Conservation (phyloP, 345 rosid species). For the Euphorbia tirucalli region DNA sequence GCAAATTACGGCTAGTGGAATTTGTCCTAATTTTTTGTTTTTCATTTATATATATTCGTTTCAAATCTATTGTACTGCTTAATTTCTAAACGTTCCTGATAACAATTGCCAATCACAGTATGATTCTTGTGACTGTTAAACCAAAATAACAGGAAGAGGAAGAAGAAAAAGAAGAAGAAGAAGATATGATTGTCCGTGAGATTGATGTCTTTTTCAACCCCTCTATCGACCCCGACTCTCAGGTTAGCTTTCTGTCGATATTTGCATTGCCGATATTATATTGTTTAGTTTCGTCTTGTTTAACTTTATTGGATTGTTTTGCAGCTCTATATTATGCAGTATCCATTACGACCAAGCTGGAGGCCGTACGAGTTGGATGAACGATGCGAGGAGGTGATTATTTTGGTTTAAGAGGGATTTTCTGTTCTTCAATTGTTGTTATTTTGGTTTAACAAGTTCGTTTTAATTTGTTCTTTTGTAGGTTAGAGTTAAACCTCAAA, state of each 20-base stretch:
- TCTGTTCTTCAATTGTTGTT: not conserved
- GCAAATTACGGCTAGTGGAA: not conserved
- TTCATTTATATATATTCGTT: not conserved
- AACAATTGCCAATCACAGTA: slow-evolving; percentile 35
- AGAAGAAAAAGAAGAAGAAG: slow-evolving; percentile 30
- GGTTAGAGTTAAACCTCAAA: slow-evolving; percentile 75
- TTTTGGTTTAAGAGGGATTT: not conserved
- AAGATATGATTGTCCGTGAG: slow-evolving; percentile 77
- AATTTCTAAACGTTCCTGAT: slow-evolving; percentile 4
- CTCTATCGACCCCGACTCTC: slow-evolving; percentile 41
- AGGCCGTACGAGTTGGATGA: slow-evolving; percentile 87
- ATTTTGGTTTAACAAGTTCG: not conserved
- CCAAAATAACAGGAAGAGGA: no score
- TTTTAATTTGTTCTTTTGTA: slow-evolving; percentile 24
- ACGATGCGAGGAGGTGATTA: slow-evolving; percentile 62
- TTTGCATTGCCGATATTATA: not conserved
- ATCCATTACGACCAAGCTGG: slow-evolving; percentile 81
- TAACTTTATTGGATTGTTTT: slow-evolving; percentile 5
- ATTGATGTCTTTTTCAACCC: slow-evolving; percentile 78
- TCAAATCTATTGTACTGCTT: not conserved
- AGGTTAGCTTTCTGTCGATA: slow-evolving; percentile 33
- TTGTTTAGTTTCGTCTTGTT: no score
- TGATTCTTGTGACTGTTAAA: slow-evolving; percentile 57
- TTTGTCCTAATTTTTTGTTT: not conserved
- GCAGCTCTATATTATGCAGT: slow-evolving; percentile 83